Base-by-base conservation (phyloP, 176 grass and related monocot species). In the Zoysia pacifica region DNA sequence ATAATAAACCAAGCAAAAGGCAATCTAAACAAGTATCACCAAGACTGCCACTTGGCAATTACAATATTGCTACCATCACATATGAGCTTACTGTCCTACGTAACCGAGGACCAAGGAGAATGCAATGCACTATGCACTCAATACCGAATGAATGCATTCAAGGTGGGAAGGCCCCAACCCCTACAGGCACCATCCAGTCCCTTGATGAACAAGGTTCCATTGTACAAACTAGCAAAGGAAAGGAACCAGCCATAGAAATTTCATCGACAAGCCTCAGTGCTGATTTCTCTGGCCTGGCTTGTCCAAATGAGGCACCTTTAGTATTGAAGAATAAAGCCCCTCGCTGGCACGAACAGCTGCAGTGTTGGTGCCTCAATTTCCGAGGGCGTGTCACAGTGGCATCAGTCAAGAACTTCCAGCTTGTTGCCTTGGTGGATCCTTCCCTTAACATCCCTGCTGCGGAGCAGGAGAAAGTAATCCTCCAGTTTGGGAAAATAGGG, bases 361-460 rank as follows among this genome's bases (percentile, higher is more conserved):
- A 99, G 48, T 99, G 96, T 74, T 95, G 96, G 96, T 99, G 96
- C 89, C 88, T 99, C 88, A 99, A 99, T 85, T 99, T 99, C 64
- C 86, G 93, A 58, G 96, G 96, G 61, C 86, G 93, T 2, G 96
- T 99, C 38, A 99, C 96, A 0, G 96, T 99, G 3, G 93, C 96
- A 16, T 99, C 96, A 0, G 93, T 99, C 63, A 99, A 99, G 90
- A 99, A 99, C 75, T 99, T 95, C 73, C 96, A 99, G 85, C 91
- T 99, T 5, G 96, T 95, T 0, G 96, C 90, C 2, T 87, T 84
- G 1, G 79, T 94, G 18, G 88, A 95, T 74, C 93, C 90, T 79
- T 83, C 86, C 37, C 79, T 85, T 1, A 81, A 88, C 36, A 47
- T 95, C 39, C 88, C 90, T 6, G 76, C 82, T 0, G 81, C 77